Conservation (phyloP, 2,329 filamentous ascomycete species). For the Tolypocladium tropicale region DNA sequence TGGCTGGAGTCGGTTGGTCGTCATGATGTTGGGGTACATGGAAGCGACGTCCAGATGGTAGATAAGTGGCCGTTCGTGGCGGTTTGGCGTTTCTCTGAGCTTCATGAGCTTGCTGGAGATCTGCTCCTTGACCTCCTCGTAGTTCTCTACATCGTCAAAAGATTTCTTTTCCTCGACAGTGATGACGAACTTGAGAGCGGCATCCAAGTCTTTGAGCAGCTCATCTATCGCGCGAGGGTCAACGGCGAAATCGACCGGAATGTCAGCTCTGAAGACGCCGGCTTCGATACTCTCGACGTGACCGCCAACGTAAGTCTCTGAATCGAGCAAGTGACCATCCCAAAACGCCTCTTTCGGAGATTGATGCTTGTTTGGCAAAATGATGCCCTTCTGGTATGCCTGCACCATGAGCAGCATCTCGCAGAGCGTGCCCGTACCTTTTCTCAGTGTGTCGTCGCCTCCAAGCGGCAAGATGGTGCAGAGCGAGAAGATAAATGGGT, state of each 20-base stretch:
- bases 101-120: conserved; percentile 61
- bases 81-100: conserved; percentile 73
- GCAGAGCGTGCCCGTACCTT: conserved; percentile 96
- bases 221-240: conserved; percentile 85
- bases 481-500: conserved; percentile 97
- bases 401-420: conserved; percentile 99
- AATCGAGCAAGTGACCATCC: conserved; percentile 92
- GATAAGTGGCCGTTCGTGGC: conserved; percentile 78
- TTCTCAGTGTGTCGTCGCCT: conserved; percentile 84
- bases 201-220: conserved; percentile 74
- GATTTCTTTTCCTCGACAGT: conserved; percentile 76
- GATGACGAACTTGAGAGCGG: conserved; percentile 79
- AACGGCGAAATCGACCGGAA: conserved; percentile 88
- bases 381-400: conserved; percentile 83
- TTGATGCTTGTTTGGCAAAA: conserved; percentile 92
- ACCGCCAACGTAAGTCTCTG: conserved; percentile 94
- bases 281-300: conserved; percentile 99
- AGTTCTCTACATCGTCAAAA: conserved; percentile 69
- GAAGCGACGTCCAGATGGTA: conserved; percentile 98
- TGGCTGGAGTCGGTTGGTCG: conserved; percentile 90
- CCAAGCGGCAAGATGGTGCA: conserved; percentile 93
- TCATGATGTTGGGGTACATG: conserved; percentile 99
- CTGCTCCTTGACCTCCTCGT: conserved; percentile 73
- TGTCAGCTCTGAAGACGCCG: conserved; percentile 91
- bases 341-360: conserved; percentile 88